A percentile compares a stretch with the other conserved stretches of the same genome.
These are phyloP conservation scores for Trichoderma cornu-damae DNA, from an alignment of 2,329 filamentous ascomycete genomes.

Conservation along the genomic window DNA sequence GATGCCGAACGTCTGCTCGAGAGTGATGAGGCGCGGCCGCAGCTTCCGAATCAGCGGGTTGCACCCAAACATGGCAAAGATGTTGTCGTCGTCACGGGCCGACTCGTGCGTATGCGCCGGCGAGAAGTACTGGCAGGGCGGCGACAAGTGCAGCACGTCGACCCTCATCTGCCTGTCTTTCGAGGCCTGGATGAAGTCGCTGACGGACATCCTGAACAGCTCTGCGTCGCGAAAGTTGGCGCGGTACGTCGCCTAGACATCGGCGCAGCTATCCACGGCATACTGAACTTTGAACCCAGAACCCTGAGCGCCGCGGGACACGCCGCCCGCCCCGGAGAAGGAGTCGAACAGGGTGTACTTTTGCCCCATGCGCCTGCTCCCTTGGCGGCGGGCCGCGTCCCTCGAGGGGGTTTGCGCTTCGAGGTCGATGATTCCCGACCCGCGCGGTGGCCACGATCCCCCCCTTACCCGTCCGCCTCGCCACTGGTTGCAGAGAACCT, in stretches of 20 bases:
- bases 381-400: neutral
- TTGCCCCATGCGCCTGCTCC: constrained; percentile 30
- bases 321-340: constrained; percentile 69
- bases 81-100: constrained; percentile 65
- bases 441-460: constrained; percentile 30
- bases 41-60: constrained; percentile 51
- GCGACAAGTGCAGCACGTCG: constrained; percentile 69
- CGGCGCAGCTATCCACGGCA: constrained; percentile 57
- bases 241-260: constrained; percentile 54
- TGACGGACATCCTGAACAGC: constrained; percentile 45
- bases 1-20: constrained; percentile 75
- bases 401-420: neutral
- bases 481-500: constrained; percentile 33
- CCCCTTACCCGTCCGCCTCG: constrained; percentile 28
- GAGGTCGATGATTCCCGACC: constrained; percentile 24
- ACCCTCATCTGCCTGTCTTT: constrained; percentile 38
- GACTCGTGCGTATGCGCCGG: constrained; percentile 65
- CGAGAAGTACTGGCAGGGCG: constrained; percentile 73
- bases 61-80: constrained; percentile 52
- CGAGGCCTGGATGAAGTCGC: constrained; percentile 43
- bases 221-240: constrained; percentile 51
- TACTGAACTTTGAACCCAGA: constrained; percentile 55
- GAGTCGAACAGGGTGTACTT: constrained; percentile 65
- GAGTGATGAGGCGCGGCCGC: constrained; percentile 63
- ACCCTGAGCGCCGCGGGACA: constrained; percentile 56